These are phyloP conservation scores for Phytophthora quininea DNA, from an alignment of 352 stramenopile species.

Conservation along the genomic window DNA sequence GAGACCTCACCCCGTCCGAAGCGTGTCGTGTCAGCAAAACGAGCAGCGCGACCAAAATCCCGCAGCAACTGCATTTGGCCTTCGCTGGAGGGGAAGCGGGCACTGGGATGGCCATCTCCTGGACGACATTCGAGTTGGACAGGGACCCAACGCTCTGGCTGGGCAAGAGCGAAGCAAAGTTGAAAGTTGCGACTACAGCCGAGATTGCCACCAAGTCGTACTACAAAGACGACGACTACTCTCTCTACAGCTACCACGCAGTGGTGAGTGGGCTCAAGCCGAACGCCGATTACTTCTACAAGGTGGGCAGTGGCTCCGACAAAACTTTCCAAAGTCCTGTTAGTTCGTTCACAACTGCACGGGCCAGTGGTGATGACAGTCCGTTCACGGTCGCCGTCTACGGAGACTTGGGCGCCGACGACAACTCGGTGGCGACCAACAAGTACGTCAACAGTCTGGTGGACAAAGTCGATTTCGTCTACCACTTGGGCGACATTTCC, in stretches of 20 bases:
- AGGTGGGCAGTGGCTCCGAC: constrained; percentile 16
- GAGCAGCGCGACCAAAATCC: constrained; percentile 32
- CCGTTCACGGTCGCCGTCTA: constrained; percentile 39
- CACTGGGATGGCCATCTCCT: constrained; percentile 29
- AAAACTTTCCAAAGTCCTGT: constrained; percentile 30
- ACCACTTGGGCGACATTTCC: constrained; percentile 36
- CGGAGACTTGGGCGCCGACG: constrained; percentile 34
- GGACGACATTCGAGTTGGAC: constrained; percentile 30
- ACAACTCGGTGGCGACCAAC: constrained; percentile 37
- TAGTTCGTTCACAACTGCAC: constrained; percentile 40
- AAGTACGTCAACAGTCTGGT: constrained; percentile 38
- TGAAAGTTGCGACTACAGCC: constrained; percentile 17
- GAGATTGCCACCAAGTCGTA: constrained; percentile 35
- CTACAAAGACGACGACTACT: constrained; percentile 51
- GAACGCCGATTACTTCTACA: constrained; percentile 49
- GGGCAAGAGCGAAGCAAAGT: neutral
- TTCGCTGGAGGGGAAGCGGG: constrained; percentile 40
- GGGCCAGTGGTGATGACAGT: constrained; percentile 18
- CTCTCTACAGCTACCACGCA: constrained; percentile 54
- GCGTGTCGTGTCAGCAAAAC: constrained; percentile 38
- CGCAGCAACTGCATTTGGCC: constrained; percentile 48
- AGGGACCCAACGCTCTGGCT: constrained; percentile 35
- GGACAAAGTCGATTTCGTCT: constrained; percentile 36
- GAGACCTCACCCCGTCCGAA: constrained; percentile 39
- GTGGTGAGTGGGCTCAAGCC: constrained; percentile 39